Conservation (phyloP, 495 filamentous ascomycete species). For the Hyphodiscus hymeniophilus region DNA sequence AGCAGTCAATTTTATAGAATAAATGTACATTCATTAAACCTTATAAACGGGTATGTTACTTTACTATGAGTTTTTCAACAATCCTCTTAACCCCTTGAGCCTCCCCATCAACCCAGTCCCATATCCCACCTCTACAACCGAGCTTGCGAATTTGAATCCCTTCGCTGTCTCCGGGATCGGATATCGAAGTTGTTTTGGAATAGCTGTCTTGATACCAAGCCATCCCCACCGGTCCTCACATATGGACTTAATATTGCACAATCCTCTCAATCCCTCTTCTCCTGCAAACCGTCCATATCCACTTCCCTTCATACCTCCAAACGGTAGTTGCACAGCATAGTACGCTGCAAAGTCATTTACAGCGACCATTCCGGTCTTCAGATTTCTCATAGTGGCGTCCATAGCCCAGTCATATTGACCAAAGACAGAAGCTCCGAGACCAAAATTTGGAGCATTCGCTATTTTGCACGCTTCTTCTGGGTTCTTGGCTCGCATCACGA, state of each 20-base stretch:
- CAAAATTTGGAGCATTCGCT: conserved; percentile 71
- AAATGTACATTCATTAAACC: too few relatives aligned
- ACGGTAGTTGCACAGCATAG: conserved; percentile 89
- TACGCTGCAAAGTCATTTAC: conserved; percentile 92
- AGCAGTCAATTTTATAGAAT: too few relatives aligned
- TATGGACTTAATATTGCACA: conserved; percentile 83
- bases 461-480: conserved; percentile 56
- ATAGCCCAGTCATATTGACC: conserved; percentile 43
- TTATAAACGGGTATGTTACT: too few relatives aligned
- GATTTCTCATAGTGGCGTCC: conserved; percentile 49
- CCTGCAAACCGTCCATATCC: conserved; percentile 93
- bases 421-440: conserved; percentile 78
- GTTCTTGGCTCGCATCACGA: conserved; percentile 62
- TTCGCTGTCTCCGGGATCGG: conserved; percentile 51
- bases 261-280: conserved; percentile 71
- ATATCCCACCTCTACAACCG: conserved; percentile 48
- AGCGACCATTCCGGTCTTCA: conserved; percentile 81
- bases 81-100: conserved; percentile 8
- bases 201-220: conserved; percentile 58
- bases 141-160: conserved; percentile 48
- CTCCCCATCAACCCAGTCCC: conserved; percentile 18
- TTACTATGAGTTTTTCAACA: conserved; percentile 16
- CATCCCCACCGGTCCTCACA: conserved; percentile 64
- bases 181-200: conserved; percentile 73
- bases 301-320: conserved; percentile 78